phyloP scores from a whole-genome alignment of 2,329 filamentous ascomycete species.

The Paecilomyces sp. region DNA sequence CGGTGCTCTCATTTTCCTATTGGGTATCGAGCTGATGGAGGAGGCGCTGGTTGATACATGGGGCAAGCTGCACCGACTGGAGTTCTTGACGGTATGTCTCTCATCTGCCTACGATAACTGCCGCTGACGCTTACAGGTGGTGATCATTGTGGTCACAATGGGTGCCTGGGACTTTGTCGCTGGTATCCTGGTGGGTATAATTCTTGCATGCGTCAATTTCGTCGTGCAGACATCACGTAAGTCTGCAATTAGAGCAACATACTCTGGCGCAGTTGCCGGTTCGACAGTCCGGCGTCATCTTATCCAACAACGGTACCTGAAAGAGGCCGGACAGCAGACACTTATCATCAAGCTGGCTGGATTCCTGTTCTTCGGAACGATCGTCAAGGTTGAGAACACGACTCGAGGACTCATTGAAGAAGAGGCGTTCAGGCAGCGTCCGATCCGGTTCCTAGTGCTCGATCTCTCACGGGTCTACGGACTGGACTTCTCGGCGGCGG shows the following conservation, averaged over 20 bases:
- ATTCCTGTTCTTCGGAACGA: slow-evolving; percentile 97
- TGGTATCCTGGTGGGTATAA: slow-evolving; percentile 85
- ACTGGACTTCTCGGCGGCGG: slow-evolving; percentile 91
- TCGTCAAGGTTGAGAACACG: slow-evolving; percentile 86
- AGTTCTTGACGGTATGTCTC: slow-evolving; percentile 72
- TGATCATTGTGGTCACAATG: slow-evolving; percentile 91
- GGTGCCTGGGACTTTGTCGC: slow-evolving; percentile 94
- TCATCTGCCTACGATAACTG: background rate
- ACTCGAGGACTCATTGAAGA: slow-evolving; percentile 78
- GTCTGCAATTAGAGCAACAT: slow-evolving; percentile 82
- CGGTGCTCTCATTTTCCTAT: slow-evolving; percentile 85
- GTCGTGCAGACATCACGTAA: slow-evolving; percentile 87
- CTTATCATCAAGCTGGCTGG: slow-evolving; percentile 86
- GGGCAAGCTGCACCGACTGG: slow-evolving; percentile 76
- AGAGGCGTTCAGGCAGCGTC: slow-evolving; percentile 65
- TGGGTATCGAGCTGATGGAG: slow-evolving; percentile 83
- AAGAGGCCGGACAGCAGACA: slow-evolving; percentile 79
- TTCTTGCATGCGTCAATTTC: slow-evolving; percentile 83
- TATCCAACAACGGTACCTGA: slow-evolving; percentile 78
- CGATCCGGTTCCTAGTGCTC: slow-evolving; percentile 83
- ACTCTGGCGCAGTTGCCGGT: slow-evolving; percentile 78
- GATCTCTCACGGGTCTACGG: slow-evolving; percentile 87
- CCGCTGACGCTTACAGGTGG: slow-evolving; percentile 43
- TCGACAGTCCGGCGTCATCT: slow-evolving; percentile 90
- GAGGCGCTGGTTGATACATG: slow-evolving; percentile 86